Evolutionary conservation across 192 early-diverging fungal species (phyloP).

Genomic region (Linderina pennispora): DNA sequence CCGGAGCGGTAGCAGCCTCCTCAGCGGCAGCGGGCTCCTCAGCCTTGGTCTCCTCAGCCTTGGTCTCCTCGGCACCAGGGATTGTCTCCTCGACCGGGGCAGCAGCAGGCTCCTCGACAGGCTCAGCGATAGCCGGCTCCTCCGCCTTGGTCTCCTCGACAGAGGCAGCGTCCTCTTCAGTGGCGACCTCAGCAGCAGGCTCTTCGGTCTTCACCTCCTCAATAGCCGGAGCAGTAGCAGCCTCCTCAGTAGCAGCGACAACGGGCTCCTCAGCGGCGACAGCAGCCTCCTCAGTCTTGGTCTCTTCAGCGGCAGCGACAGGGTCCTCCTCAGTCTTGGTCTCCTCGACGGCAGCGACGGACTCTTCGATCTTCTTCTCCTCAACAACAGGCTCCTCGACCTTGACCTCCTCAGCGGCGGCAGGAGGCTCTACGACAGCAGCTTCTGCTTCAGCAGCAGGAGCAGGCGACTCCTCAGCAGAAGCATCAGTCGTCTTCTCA

Average conservation of each 20-base stretch:
- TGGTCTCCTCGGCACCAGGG: background rate
- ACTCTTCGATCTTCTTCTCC: too few relatives aligned
- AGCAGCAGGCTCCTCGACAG: constrained; percentile 1
- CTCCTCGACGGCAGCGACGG: constrained; percentile 1
- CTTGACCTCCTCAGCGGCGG: background rate
- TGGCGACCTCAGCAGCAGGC: background rate
- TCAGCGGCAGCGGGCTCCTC: background rate
- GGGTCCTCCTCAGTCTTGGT: too few relatives aligned
- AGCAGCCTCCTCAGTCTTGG: background rate
- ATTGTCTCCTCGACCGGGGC: background rate
- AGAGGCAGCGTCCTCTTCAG: background rate
- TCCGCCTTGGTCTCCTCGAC: background rate
- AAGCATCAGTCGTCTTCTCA: background rate
- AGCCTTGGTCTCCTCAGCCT: background rate
- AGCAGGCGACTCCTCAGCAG: background rate
- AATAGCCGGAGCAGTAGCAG: background rate
- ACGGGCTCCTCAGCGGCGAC: constrained; percentile 4
- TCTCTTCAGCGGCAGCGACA: too few relatives aligned
- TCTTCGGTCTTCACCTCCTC: too few relatives aligned
- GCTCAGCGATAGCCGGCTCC: background rate
- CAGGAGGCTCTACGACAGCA: background rate
- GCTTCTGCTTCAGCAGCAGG: background rate
- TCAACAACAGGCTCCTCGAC: background rate
- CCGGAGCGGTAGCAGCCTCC: background rate
- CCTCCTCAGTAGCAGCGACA: constrained; percentile 1